Base-by-base conservation (phyloP, 2,329 filamentous ascomycete species). In the Albophoma yamanashiensis region DNA sequence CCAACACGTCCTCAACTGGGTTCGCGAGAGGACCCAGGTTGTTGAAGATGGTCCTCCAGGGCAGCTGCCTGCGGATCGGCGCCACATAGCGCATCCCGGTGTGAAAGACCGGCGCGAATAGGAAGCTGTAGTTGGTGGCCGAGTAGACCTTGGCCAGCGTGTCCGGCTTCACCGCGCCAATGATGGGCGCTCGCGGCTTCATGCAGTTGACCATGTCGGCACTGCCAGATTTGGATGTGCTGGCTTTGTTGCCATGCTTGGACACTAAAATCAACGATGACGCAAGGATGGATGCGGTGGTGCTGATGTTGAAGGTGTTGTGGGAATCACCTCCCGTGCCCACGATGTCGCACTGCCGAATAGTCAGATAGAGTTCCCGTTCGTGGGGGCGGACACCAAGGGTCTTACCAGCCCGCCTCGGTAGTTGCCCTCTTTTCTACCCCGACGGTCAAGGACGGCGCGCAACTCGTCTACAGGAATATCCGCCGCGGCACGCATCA, bases 271-370 rank as follows among this genome's bases (percentile, higher is more conserved):
- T 83, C 36, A 95, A 79, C 5, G 92, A 86, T 7, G 92, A 95
- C 55, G 91, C 91, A 56, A 99, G 79, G 70, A 99, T 97, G 22
- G 92, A 96, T 2, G 94, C 86, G 8, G 94, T 96, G 5, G 94
- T 99, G 67, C 89, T 94, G 72, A 99, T 93, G 74, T 99, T 99
- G 85, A 96, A 99, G 40, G 94, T 99, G 74, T 96, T 91, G 80
- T 97, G 92, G 25, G 89, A 88, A 77, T 99, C 94, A 70, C 94
- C 94, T 65, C 94, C 94, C 9, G 94, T 99, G 66, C 94, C 94
- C 61, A 99, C 94, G 72, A 99, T 97, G 74, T 99, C 94, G 72
- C 92, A 86, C 79, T 85, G 62, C 20, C 36, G 25, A 27, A 11
- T 31, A 31, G 31, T 56, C 45, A 45, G n/a, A 50, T 53, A 22